These are phyloP conservation scores for Phylloboletellus chloephorus DNA, from an alignment of 1,284 basidiomycete genomes.

Conservation along the genomic window DNA sequence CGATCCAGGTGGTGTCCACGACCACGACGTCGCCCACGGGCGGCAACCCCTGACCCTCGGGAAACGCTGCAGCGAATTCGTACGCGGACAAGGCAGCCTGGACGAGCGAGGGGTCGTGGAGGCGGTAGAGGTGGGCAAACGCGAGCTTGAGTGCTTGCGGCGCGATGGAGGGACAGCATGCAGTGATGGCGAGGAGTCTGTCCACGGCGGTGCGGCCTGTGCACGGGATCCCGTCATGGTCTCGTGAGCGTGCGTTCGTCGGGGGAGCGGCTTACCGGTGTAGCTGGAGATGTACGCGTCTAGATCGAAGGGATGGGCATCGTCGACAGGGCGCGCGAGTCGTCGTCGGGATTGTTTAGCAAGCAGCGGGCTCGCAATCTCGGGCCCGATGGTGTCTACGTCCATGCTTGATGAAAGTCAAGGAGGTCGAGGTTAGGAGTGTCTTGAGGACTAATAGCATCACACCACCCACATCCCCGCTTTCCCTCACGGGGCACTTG, in stretches of 20 bases:
- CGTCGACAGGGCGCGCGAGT: slow-evolving; percentile 47
- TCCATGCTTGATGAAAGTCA: slow-evolving; percentile 23
- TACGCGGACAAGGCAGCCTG: slow-evolving; percentile 52
- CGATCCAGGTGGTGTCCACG: slow-evolving; percentile 60
- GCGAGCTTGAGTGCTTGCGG: slow-evolving; percentile 63
- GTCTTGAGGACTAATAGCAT: not conserved
- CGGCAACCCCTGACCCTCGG: slow-evolving; percentile 41
- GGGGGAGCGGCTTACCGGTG: slow-evolving; percentile 20
- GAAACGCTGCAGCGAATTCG: slow-evolving; percentile 41
- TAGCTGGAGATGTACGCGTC: slow-evolving; percentile 44
- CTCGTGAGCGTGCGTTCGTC: not conserved
- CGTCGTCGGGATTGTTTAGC: slow-evolving; percentile 16
- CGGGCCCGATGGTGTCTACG: slow-evolving; percentile 27
- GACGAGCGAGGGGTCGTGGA: slow-evolving; percentile 58
- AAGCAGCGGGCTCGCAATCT: slow-evolving; percentile 15
- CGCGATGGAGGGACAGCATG: slow-evolving; percentile 59
- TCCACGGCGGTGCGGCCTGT: slow-evolving; percentile 65
- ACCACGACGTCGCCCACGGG: slow-evolving; percentile 42
- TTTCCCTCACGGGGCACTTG: slow-evolving; percentile 25
- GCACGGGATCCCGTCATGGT: no score
- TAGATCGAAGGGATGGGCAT: slow-evolving; percentile 74
- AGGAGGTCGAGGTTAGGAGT: slow-evolving; percentile 8
- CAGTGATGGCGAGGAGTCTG: slow-evolving; percentile 62
- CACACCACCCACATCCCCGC: not conserved
- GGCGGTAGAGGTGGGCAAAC: slow-evolving; percentile 54